Conservation (phyloP, 495 filamentous ascomycete species). For the Chaetomium cochliodes region DNA sequence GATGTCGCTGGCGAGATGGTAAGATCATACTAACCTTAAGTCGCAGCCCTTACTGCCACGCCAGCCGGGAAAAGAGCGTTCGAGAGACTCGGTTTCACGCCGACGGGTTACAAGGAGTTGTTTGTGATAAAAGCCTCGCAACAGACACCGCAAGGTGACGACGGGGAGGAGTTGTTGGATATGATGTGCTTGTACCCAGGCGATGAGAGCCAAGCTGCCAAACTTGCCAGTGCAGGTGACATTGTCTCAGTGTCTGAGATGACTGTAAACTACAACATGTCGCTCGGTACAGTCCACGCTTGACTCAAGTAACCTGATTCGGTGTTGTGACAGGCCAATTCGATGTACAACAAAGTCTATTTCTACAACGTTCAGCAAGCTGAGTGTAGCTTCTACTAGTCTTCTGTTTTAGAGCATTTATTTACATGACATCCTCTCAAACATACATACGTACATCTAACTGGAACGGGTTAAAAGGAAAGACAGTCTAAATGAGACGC, state of each 20-base stretch:
- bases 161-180: background rate
- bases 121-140: constrained; percentile 19
- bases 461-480: too few species aligned
- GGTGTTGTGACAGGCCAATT: too few species aligned
- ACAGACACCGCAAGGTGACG: too few species aligned
- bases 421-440: too few species aligned
- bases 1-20: background rate
- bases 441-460: too few species aligned
- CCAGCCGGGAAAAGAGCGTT: constrained; percentile 31
- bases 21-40: constrained; percentile 1
- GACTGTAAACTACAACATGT: constrained; percentile 16
- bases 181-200: constrained; percentile 29
- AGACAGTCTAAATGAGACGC: too few species aligned
- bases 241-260: constrained; percentile 22
- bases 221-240: background rate
- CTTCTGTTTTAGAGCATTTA: too few species aligned
- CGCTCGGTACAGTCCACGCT: too few species aligned
- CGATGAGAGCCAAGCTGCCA: background rate
- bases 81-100: constrained; percentile 29
- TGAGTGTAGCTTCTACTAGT: too few species aligned
- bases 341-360: too few species aligned
- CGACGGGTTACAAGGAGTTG: constrained; percentile 35
- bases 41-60: constrained; percentile 37
- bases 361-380: too few species aligned
- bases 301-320: background rate